phyloP scores from a whole-genome alignment of 108 stramenopile genomes.

The Hondaea fermentalgiana region DNA sequence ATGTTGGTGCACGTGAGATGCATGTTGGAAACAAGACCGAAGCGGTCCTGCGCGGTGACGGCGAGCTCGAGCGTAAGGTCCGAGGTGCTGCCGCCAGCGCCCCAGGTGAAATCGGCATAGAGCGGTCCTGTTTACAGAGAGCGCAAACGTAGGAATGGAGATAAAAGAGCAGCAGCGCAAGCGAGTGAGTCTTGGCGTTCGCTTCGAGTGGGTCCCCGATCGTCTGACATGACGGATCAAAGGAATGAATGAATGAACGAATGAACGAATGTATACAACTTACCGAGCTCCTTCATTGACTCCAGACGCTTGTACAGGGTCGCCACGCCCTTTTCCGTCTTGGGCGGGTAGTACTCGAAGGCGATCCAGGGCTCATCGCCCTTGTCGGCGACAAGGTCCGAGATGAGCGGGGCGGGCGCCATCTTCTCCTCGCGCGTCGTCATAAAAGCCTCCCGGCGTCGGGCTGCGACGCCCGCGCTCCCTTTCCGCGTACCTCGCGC shows the following conservation, averaged over 20 bases:
- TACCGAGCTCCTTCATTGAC: constrained; percentile 67
- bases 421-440: background rate
- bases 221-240: too few relatives aligned
- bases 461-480: too few relatives aligned
- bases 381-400: constrained; percentile 15
- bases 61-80: constrained; percentile 85
- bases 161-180: background rate
- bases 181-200: too few relatives aligned
- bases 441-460: too few relatives aligned
- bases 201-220: too few relatives aligned
- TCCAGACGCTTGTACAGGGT: constrained; percentile 88
- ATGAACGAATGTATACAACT: background rate
- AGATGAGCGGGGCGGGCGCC: constrained; percentile 7
- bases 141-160: too few relatives aligned
- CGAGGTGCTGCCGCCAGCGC: constrained; percentile 96
- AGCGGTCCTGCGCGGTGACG: constrained; percentile 54
- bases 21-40: constrained; percentile 91
- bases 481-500: too few relatives aligned
- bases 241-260: too few relatives aligned
- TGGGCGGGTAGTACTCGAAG: constrained; percentile 96
- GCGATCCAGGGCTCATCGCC: constrained; percentile 62
- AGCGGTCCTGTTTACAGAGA: constrained; percentile 46
- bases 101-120: constrained; percentile 98
- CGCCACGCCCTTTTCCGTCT: constrained; percentile 82
- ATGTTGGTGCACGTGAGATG: constrained; percentile 99